Evolutionary conservation across 768 basidiomycete species (phyloP), one percentile per base, ranked within the genome.

Genomic region (Suillus plorans): DNA sequence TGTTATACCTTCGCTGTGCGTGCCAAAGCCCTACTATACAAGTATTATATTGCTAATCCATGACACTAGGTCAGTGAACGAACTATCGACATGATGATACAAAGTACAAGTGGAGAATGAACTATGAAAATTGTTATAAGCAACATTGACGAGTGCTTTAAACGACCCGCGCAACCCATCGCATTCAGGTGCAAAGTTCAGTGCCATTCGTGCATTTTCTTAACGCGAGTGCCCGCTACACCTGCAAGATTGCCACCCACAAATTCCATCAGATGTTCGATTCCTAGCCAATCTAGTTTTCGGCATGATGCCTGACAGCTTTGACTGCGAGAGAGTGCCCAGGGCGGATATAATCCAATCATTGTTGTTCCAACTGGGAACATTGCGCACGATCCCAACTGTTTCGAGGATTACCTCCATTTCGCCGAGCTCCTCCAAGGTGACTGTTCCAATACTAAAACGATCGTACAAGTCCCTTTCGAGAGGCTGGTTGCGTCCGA

Each of bases 401-500:
- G 7, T 52, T 52, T 14, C 0, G 50, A 52, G 16, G 25, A 28
- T 52, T 28, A 16, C 28, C 50, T 28, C 50, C 25, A 52, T 52
- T 28, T 28, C 50, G 28, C 8, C 7, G 25, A 28, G 25, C 25
- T 52, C 25, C 4, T 9, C 25, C 50, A 14, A 52, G 25, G 25
- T 28, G 16, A 74, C 67, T 66, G 63, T 72, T 47, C 74, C 74
- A 4, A 76, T 63, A 36, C 68, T 65, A 14, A 67, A 66, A 9
- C 66, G 60, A 5, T 74, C 76, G 0, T 73, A 66, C 76, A 76
- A 74, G 6, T 68, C 57, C 1, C 59, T 68, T 60, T 45, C 67
- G 28, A 65, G 61, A 6, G 37, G 44, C 4, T 64, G 67, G 0
- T 59, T 49, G 5, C 56, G 36, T 5, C 67, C 18, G 47, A 68